phyloP scores from a whole-genome alignment of 768 basidiomycete genomes.

The Calocera cornea region DNA sequence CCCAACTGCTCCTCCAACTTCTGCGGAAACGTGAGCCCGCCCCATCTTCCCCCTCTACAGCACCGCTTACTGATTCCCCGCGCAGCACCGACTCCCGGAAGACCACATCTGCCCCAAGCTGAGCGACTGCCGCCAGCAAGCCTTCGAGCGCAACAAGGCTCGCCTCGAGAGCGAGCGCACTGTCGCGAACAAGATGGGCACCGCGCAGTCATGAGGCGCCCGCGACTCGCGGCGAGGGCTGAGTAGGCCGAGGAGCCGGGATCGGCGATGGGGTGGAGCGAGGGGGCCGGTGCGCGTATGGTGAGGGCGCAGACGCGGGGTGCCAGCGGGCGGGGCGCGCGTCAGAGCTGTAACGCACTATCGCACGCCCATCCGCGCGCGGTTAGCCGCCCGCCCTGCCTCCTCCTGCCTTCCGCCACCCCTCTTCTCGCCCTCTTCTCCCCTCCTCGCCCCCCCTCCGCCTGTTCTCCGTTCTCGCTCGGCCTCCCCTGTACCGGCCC shows the following conservation, averaged over 20 bases:
- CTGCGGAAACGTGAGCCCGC: slow-evolving; percentile 35
- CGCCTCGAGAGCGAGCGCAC: slow-evolving; percentile 83
- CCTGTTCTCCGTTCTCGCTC: no score
- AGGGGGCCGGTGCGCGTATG: not conserved
- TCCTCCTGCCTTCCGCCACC: not conserved
- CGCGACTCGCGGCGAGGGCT: not conserved
- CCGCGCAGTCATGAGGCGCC: slow-evolving; percentile 32
- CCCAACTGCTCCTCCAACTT: slow-evolving; percentile 66
- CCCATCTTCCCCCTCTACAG: not conserved
- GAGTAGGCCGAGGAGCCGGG: not conserved
- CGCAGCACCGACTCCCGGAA: slow-evolving; percentile 76
- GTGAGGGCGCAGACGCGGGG: no score
- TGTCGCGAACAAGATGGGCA: slow-evolving; percentile 73
- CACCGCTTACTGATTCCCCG: not conserved
- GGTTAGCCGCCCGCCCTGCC: not conserved
- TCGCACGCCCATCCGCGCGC: not conserved
- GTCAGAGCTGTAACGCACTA: not conserved
- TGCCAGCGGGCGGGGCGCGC: not conserved
- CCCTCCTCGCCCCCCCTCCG: no score
- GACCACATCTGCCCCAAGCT: slow-evolving; percentile 75
- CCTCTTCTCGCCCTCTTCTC: no score
- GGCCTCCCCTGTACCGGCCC: not conserved
- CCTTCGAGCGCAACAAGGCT: slow-evolving; percentile 75
- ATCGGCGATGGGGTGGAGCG: not conserved
- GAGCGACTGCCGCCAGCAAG: slow-evolving; percentile 73